A percentile compares a stretch with the other conserved stretches of the same genome.
phyloP scores from a whole-genome alignment of 768 basidiomycete genomes.

The Trametes coccinea region DNA sequence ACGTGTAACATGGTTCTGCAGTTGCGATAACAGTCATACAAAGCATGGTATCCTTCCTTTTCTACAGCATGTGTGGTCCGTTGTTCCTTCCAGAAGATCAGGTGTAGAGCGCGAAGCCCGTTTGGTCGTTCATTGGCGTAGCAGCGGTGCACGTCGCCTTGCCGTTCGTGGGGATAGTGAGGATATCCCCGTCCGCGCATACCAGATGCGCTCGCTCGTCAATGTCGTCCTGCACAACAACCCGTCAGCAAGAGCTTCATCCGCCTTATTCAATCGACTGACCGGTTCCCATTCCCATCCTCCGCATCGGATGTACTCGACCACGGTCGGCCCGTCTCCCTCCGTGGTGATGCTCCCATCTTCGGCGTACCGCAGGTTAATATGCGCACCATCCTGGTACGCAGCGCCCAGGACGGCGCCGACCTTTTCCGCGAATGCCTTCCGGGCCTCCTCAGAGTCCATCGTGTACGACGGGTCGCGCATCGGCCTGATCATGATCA shows the following conservation, averaged over 20 bases:
- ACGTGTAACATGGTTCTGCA: constrained; percentile 3
- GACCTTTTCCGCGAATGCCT: constrained; percentile 52
- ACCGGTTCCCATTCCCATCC: constrained; percentile 91
- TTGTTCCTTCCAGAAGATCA: not conserved
- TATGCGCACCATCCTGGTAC: constrained; percentile 77
- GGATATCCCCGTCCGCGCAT: constrained; percentile 79
- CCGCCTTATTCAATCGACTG: constrained; percentile 28
- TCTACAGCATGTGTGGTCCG: not conserved
- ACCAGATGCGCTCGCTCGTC: constrained; percentile 69
- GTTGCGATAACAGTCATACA: not conserved
- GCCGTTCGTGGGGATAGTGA: constrained; percentile 60
- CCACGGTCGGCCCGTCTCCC: constrained; percentile 53
- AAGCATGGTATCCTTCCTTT: not conserved
- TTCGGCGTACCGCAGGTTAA: constrained; percentile 55
- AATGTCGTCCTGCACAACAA: constrained; percentile 46
- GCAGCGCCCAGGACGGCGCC: constrained; percentile 61
- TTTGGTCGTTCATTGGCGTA: constrained; percentile 33
- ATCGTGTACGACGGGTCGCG: constrained; percentile 50
- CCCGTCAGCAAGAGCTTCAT: not conserved
- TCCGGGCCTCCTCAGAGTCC: constrained; percentile 46
- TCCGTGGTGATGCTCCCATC: constrained; percentile 41
- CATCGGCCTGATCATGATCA: constrained; percentile 74
- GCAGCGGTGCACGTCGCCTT: constrained; percentile 51
- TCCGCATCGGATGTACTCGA: constrained; percentile 77
- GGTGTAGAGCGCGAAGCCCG: constrained; percentile 50